phyloP scores from a whole-genome alignment of 768 basidiomycete genomes.

The Pseudohyphozyma bogoriensis region DNA sequence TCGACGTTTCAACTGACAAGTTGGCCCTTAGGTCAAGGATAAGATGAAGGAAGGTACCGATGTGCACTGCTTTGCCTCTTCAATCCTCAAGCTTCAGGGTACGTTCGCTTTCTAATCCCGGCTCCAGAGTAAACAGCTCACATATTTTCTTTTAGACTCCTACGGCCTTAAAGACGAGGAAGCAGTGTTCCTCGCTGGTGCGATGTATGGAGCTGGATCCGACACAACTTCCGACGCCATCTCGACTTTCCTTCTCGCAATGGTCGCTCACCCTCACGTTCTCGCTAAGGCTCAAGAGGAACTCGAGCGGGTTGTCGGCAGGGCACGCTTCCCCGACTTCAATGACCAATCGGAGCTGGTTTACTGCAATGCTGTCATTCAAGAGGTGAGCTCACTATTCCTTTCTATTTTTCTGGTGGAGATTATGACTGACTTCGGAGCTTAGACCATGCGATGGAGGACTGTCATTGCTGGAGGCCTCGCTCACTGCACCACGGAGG shows the following conservation, averaged over 20 bases:
- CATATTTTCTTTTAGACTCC: too few species aligned
- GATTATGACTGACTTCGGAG: too few species aligned
- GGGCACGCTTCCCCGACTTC: constrained; percentile 27
- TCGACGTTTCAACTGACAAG: not conserved
- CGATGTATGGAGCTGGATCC: constrained; percentile 13
- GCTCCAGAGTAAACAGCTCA: too few species aligned
- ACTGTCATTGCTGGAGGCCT: constrained; percentile 31
- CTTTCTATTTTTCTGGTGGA: too few species aligned
- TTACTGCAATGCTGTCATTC: constrained; percentile 27
- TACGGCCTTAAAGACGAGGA: constrained; percentile 27
- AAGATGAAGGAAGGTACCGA: constrained; percentile 11
- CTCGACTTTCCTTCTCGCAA: constrained; percentile 13
- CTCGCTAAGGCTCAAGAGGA: constrained; percentile 22
- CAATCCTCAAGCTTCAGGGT: constrained; percentile 19
- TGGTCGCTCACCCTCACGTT: constrained; percentile 9
- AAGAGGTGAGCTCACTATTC: too few species aligned
- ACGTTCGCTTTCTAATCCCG: too few species aligned
- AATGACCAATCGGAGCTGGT: constrained; percentile 27
- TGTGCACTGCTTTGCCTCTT: constrained; percentile 24
- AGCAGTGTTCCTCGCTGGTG: constrained; percentile 31
- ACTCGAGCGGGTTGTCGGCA: constrained; percentile 31
- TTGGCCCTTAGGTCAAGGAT: constrained; percentile 2
- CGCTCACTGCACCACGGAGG: constrained; percentile 19
- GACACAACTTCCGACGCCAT: constrained; percentile 20
- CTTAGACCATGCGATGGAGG: constrained; percentile 31